A percentile compares a stretch with the other conserved stretches of the same genome.
These are phyloP conservation scores for Verticillium nonalfalfae DNA, from an alignment of 2,329 filamentous ascomycete species.

Conservation along the genomic window DNA sequence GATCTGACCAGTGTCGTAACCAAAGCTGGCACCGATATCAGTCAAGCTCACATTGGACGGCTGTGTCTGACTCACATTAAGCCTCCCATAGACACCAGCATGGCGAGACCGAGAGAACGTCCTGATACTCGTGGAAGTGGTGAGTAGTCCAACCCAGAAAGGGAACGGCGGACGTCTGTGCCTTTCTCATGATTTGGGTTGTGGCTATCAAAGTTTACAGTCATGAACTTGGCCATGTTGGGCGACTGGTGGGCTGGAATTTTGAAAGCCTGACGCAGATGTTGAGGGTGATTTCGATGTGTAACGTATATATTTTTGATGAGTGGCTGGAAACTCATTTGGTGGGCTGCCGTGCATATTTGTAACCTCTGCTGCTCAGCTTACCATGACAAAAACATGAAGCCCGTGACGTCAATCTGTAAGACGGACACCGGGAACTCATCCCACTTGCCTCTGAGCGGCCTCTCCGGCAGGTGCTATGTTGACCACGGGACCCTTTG, in stretches of 20 bases:
- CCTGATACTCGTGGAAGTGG: constrained; percentile 32
- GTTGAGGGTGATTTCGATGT: not conserved
- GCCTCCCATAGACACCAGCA: constrained; percentile 38
- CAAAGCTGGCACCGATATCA: constrained; percentile 21
- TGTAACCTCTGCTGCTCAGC: not conserved
- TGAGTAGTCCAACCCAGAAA: constrained; percentile 35
- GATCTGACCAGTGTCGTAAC: constrained; percentile 48
- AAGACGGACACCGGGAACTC: not conserved
- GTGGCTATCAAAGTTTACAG: constrained; percentile 34
- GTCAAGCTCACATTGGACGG: not conserved
- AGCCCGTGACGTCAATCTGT: not conserved
- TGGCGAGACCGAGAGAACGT: constrained; percentile 27
- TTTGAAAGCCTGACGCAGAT: not conserved
- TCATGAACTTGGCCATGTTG: constrained; percentile 15
- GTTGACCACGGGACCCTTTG: not conserved
- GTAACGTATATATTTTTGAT: not conserved
- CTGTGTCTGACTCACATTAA: constrained; percentile 25
- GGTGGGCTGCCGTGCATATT: not conserved
- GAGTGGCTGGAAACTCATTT: not conserved
- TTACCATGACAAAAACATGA: not conserved
- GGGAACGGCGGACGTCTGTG: constrained; percentile 20
- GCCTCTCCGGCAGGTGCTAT: not conserved
- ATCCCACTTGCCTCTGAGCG: not conserved
- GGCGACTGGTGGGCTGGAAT: not conserved
- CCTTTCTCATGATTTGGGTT: constrained; percentile 32